Percentiles rank a stretch among this genome's conserved stretches.
Evolutionary conservation across 1,284 basidiomycete genomes (phyloP).

Genomic region (Filobasidium uniguttulatum): DNA sequence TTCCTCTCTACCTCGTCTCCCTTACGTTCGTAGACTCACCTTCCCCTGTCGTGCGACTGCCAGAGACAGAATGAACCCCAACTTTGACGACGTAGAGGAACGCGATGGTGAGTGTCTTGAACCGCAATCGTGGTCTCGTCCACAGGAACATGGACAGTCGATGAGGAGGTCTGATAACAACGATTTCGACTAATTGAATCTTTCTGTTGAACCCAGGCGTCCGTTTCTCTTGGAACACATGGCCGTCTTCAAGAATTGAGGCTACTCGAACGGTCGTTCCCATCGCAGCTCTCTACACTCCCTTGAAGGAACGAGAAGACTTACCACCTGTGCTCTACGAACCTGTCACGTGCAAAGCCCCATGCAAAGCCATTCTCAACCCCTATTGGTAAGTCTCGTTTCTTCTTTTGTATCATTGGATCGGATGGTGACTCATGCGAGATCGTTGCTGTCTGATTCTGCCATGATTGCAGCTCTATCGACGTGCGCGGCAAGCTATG

Average conservation of each 20-base stretch:
- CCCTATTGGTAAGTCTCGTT: conserved; percentile 76
- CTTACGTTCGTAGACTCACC: no score
- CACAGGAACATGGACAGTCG: no score
- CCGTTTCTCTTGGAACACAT: conserved; percentile 93
- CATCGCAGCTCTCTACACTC: conserved; percentile 94
- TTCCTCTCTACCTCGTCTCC: no score
- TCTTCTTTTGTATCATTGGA: no score
- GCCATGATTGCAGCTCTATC: conserved; percentile 58
- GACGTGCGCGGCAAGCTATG: conserved; percentile 96
- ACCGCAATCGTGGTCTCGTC: neutral
- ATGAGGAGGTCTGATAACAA: no score
- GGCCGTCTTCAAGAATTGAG: conserved; percentile 95
- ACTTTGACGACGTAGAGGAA: conserved; percentile 46
- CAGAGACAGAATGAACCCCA: conserved; percentile 26
- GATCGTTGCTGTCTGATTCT: neutral
- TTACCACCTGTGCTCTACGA: conserved; percentile 94
- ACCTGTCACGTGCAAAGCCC: conserved; percentile 95
- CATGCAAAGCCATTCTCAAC: conserved; percentile 93
- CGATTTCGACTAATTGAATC: neutral
- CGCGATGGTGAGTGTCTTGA: conserved; percentile 43
- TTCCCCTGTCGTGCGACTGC: neutral
- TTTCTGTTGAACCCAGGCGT: conserved; percentile 47
- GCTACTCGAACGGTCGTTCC: conserved; percentile 95
- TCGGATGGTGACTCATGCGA: neutral
- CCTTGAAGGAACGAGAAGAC: conserved; percentile 87